phyloP scores from a whole-genome alignment of 345 rosid genomes.

The rapeseed (Brassica napus) region Da-Ae NC_063442.1:36014001-36014500 shows the following conservation, averaged over 20 bases:
- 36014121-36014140: no score
- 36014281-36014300: conserved; percentile 82
- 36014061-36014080: neutral
- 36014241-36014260: conserved; percentile 82
- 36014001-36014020: conserved; percentile 57
- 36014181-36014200: no score
- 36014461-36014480: conserved; percentile 64
- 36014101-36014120: no score
- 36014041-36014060: neutral
- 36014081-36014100: neutral
- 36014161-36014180: no score
- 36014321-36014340: conserved; percentile 56
- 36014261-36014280: conserved; percentile 79
- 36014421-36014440: conserved; percentile 65
- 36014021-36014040: neutral
- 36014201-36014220: no score
- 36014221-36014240: conserved; percentile 46
- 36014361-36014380: neutral
- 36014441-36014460: conserved; percentile 82
- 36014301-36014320: conserved; percentile 68
- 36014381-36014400: neutral
- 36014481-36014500: conserved; percentile 68
- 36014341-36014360: neutral
- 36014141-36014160: no score
- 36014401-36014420: conserved; percentile 62